Evolutionary conservation across 139 green algal genomes (phyloP), one percentile per base, ranked within the genome.

Genomic region (Micromonas pusilla): DNA sequence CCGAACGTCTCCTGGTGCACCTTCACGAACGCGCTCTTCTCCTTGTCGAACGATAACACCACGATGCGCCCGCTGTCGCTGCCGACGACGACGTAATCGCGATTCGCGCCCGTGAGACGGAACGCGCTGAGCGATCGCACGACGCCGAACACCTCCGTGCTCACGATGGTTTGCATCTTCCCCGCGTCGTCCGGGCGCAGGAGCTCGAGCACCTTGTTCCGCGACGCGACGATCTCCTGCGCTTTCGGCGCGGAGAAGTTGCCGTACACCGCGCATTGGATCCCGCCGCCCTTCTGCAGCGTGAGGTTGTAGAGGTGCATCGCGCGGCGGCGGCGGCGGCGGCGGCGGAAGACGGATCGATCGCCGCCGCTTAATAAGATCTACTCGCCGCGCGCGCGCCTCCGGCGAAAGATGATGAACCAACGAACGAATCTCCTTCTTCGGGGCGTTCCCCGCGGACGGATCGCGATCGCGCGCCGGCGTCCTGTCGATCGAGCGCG

Each of bases 1-100:
- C 96, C 96, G 84, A 93, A 99, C 4, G 95, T 98, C 86, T 99
- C 96, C 83, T 97, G 91, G 82, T 98, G 94, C 19, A 91, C 82
- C 83, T 97, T 97, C 20, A 91, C 84, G 77, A 97, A 98, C 9
- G 52, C 26, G 70, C 90, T 92, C 70, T 91, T 94, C 1, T 93
- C 89, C 76, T 91, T 90, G 76, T 90, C 88, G 73, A 90, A 99
- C 80, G 97, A 86, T 19, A 99, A 83, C 31, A 99, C 93, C 25
- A 98, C 93, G 66, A 99, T 92, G 37, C 96, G 85, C 0, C 96
- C 96, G 0, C 86, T 92, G 80, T 99, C 96, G 16, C 90, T 96
- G 25, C 93, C 95, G 9, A 96, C 72, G 6, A 97, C 83, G 28
- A 99, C 70, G 77, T 97, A 92, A 76, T 99, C 95, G 1, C 36